phyloP scores from a whole-genome alignment of 116 monocot species.

The Cymodocea nodosa region DNA sequence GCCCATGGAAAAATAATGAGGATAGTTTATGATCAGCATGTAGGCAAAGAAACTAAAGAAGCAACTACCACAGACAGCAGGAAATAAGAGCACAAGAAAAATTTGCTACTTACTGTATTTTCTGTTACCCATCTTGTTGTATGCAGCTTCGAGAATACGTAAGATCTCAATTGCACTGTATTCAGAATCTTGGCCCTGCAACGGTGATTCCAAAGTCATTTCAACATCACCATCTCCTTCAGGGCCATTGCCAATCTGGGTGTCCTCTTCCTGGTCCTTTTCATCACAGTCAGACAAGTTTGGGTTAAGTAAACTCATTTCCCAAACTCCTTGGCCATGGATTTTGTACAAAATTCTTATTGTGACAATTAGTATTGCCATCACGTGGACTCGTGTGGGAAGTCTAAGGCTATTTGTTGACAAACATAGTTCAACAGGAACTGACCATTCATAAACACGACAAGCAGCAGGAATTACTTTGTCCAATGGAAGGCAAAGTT shows the following conservation, averaged over 20 bases:
- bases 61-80: background rate
- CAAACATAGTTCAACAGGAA: conserved; percentile 76
- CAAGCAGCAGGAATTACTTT: conserved; percentile 61
- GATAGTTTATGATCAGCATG: too few species aligned
- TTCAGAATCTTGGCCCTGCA: conserved; percentile 15
- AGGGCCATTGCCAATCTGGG: background rate
- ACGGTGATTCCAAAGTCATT: background rate
- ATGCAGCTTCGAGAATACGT: conserved; percentile 36
- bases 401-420: conserved; percentile 34
- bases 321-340: conserved; percentile 83
- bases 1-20: too few species aligned
- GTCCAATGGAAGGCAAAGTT: conserved; percentile 49
- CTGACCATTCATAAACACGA: conserved; percentile 70
- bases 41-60: too few species aligned
- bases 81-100: background rate
- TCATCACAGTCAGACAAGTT: background rate
- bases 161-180: conserved; percentile 42
- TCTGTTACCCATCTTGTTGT: conserved; percentile 25
- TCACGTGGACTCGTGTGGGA: conserved; percentile 69
- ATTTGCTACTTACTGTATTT: conserved; percentile 32
- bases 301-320: conserved; percentile 22
- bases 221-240: background rate
- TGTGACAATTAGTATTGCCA: conserved; percentile 72
- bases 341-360: conserved; percentile 72
- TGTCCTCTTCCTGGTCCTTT: background rate